Conservation (phyloP, 768 basidiomycete genomes). For the Phaeolepiota aurea region DNA sequence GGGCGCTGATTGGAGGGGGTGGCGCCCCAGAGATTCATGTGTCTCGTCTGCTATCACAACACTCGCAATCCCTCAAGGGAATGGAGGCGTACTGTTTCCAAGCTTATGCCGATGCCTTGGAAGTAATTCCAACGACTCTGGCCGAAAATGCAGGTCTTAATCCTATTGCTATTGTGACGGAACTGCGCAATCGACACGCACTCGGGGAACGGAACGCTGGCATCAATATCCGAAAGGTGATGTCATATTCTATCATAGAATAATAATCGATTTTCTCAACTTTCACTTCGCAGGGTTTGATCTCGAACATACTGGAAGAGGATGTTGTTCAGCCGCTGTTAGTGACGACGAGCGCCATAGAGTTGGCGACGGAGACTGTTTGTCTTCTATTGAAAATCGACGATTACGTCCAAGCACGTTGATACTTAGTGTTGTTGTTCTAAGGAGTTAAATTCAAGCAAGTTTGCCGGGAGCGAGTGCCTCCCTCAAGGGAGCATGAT, state of each 20-base stretch:
- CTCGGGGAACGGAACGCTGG: constrained; percentile 91
- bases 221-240: constrained; percentile 94
- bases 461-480: neutral
- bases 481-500: neutral
- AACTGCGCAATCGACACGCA: constrained; percentile 94
- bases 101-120: constrained; percentile 94
- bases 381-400: constrained; percentile 93
- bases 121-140: constrained; percentile 94
- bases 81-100: constrained; percentile 99
- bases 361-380: constrained; percentile 96
- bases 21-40: constrained; percentile 98
- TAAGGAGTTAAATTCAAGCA: neutral
- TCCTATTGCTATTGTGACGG: constrained; percentile 96
- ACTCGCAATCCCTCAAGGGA: constrained; percentile 89
- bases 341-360: constrained; percentile 91
- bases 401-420: constrained; percentile 81
- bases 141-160: constrained; percentile 98
- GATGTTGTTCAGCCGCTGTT: constrained; percentile 94
- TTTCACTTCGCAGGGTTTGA: constrained; percentile 58
- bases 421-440: constrained; percentile 9
- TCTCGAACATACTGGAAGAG: constrained; percentile 96
- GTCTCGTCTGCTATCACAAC: constrained; percentile 82
- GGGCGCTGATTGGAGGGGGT: constrained; percentile 91
- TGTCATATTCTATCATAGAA: constrained; percentile 11
- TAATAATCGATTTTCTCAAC: neutral